These are phyloP conservation scores for Capsella rubella DNA, from an alignment of 441 rosid species.

Conservation along the genomic window DNA sequence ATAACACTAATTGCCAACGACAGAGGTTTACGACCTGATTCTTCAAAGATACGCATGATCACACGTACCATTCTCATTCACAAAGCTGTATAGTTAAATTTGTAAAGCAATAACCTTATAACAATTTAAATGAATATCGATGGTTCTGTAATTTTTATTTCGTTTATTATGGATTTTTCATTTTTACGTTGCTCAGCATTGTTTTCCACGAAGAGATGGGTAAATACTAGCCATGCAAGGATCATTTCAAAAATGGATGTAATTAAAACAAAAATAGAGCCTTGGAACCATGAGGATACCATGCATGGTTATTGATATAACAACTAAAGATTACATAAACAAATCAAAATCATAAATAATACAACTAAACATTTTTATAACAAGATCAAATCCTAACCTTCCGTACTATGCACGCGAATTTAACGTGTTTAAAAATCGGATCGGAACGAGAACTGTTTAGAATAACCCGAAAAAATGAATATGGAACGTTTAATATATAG, in stretches of 20 bases:
- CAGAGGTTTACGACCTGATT: too few relatives aligned
- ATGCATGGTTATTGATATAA: constrained; percentile 29
- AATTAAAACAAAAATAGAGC: constrained; percentile 14
- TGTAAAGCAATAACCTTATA: neutral
- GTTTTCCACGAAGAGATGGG: neutral
- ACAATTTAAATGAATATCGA: too few relatives aligned
- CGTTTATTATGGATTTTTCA: too few relatives aligned
- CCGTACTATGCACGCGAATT: constrained; percentile 38
- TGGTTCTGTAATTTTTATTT: too few relatives aligned
- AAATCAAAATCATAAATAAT: constrained; percentile 15
- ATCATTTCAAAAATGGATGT: neutral
- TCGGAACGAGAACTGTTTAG: neutral
- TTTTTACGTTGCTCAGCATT: neutral
- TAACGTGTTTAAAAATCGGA: constrained; percentile 16
- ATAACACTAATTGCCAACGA: too few relatives aligned
- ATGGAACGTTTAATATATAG: constrained; percentile 20
- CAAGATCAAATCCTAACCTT: constrained; percentile 37
- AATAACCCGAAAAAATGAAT: neutral
- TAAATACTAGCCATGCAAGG: constrained; percentile 10
- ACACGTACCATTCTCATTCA: too few relatives aligned
- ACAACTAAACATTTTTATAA: constrained; percentile 27
- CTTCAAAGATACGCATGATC: too few relatives aligned
- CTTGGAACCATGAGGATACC: constrained; percentile 9
- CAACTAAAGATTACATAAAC: constrained; percentile 30
- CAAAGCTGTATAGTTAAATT: too few relatives aligned